Percentiles rank a stretch among this genome's conserved stretches.
These are phyloP conservation scores for Boletus sp. DNA, from an alignment of 1,284 basidiomycete species.

Conservation along the genomic window DNA sequence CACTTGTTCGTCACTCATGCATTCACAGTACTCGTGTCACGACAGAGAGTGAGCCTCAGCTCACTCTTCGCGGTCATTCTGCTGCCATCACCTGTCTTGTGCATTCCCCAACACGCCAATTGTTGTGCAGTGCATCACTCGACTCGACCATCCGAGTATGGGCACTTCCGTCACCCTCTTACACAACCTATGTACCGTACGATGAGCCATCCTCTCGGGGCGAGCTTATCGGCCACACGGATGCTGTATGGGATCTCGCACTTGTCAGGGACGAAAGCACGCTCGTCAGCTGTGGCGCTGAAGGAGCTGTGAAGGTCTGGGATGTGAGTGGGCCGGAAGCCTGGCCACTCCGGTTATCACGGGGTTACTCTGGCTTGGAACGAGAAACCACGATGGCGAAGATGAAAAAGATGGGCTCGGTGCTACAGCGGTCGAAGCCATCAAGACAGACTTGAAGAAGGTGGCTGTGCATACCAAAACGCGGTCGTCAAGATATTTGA, in stretches of 20 bases:
- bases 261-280: constrained; percentile 73
- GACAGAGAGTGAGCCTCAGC: constrained; percentile 85
- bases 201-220: constrained; percentile 77
- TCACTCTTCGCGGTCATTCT: constrained; percentile 92
- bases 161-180: constrained; percentile 70
- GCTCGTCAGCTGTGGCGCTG: constrained; percentile 87
- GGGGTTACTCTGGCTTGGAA: constrained; percentile 76
- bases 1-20: constrained; percentile 16
- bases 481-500: constrained; percentile 90
- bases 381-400: constrained; percentile 49
- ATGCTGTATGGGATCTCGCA: constrained; percentile 94
- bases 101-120: constrained; percentile 73
- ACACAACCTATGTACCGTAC: constrained; percentile 86
- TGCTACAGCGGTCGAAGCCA: constrained; percentile 78
- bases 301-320: constrained; percentile 94
- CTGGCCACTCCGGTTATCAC: constrained; percentile 65
- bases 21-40: constrained; percentile 54
- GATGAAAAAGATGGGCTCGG: constrained; percentile 54
- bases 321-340: constrained; percentile 65
- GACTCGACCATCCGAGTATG: constrained; percentile 94
- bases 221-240: constrained; percentile 87
- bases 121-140: constrained; percentile 89
- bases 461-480: constrained; percentile 87
- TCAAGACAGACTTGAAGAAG: constrained; percentile 76
- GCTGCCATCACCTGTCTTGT: constrained; percentile 88